Conservation (phyloP, 352 stramenopile species). For the Salisapilia sapeloensis region DNA sequence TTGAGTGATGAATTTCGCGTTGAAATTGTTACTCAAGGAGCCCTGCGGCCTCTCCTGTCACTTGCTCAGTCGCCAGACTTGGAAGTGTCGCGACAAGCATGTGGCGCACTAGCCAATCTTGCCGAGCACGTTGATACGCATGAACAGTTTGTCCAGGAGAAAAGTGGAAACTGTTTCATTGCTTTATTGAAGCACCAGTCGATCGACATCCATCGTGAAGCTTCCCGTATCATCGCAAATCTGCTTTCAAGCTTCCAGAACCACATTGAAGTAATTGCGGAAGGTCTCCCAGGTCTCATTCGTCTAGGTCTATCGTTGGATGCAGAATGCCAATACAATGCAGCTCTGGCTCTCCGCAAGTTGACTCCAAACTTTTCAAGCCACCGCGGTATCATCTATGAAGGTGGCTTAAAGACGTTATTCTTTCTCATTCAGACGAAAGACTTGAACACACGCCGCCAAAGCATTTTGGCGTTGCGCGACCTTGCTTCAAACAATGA, state of each 20-base stretch:
- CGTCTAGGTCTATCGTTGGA: slow-evolving; percentile 82
- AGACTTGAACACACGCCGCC: slow-evolving; percentile 85
- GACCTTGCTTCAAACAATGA: slow-evolving; percentile 82
- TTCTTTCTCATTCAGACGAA: slow-evolving; percentile 83
- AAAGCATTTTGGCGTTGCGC: slow-evolving; percentile 78
- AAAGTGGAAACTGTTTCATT: slow-evolving; percentile 56
- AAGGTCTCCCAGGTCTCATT: slow-evolving; percentile 83
- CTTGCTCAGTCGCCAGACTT: slow-evolving; percentile 82
- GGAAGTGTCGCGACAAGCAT: slow-evolving; percentile 84
- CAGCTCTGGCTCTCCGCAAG: slow-evolving; percentile 88
- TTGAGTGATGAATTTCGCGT: slow-evolving; percentile 86
- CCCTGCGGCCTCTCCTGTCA: slow-evolving; percentile 61
- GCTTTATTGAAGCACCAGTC: slow-evolving; percentile 68
- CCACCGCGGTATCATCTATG: slow-evolving; percentile 74
- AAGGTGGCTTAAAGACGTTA: slow-evolving; percentile 82
- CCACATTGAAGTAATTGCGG: slow-evolving; percentile 81
- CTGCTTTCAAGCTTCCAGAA: slow-evolving; percentile 87
- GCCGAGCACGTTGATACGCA: slow-evolving; percentile 91
- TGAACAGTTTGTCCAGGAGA: slow-evolving; percentile 58
- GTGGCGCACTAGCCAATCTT: slow-evolving; percentile 88
- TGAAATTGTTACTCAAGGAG: slow-evolving; percentile 70
- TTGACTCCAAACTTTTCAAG: slow-evolving; percentile 84
- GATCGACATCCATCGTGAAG: slow-evolving; percentile 90
- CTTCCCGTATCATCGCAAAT: slow-evolving; percentile 85
- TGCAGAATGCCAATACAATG: slow-evolving; percentile 90